phyloP scores from a whole-genome alignment of 73 alveolate genomes.

The Diophrys sp. region DNA sequence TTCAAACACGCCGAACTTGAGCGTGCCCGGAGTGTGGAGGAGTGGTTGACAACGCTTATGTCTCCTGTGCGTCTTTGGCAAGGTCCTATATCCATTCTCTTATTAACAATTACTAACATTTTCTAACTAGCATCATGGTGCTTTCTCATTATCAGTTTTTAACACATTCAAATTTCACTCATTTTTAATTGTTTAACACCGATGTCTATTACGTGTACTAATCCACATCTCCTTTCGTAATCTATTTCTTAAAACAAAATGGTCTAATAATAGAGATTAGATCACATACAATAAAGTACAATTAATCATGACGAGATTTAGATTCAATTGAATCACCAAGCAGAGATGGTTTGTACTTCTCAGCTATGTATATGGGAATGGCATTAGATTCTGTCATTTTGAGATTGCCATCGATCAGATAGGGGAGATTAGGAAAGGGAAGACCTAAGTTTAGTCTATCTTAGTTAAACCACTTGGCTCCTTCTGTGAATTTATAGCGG shows the following conservation, averaged over 20 bases:
- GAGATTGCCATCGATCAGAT: slow-evolving; percentile 13
- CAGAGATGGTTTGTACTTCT: slow-evolving; percentile 17
- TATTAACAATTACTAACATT: too few species aligned
- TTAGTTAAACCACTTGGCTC: neutral
- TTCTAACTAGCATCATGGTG: too few species aligned
- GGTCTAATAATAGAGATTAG: neutral
- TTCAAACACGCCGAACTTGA: too few species aligned
- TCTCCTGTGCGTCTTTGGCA: too few species aligned
- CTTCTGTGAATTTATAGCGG: neutral
- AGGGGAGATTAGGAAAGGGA: slow-evolving; percentile 30
- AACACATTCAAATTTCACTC: too few species aligned
- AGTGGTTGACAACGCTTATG: too few species aligned
- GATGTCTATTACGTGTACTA: too few species aligned
- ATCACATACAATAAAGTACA: neutral
- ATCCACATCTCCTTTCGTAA: neutral
- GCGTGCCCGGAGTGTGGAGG: too few species aligned
- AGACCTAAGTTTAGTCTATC: slow-evolving; percentile 1
- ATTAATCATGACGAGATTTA: slow-evolving; percentile 21
- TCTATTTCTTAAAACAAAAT: neutral
- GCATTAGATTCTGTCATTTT: slow-evolving; percentile 30
- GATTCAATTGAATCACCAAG: slow-evolving; percentile 17
- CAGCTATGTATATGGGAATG: slow-evolving; percentile 26
- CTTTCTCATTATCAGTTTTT: too few species aligned
- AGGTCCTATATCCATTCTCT: too few species aligned
- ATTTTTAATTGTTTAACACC: too few species aligned